phyloP scores from a whole-genome alignment of 106 monocot genomes.

The Phalaenopsis aphrodite region DNA sequence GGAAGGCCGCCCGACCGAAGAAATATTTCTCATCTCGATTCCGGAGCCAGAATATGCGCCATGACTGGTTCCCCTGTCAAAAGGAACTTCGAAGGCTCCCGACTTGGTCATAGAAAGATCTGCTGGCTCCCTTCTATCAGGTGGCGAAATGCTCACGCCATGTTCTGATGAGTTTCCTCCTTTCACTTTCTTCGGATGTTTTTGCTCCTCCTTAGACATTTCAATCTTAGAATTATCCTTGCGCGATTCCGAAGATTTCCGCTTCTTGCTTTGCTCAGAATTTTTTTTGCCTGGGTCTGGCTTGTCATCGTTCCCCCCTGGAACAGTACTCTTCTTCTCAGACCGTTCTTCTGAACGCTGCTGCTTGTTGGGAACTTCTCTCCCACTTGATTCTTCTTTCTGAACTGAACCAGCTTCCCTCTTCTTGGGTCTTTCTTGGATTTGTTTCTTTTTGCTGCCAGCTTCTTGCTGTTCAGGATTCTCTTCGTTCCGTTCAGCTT shows the following conservation, averaged over 20 bases:
- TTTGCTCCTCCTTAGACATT: not conserved
- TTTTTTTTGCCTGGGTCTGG: not conserved
- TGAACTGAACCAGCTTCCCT: not conserved
- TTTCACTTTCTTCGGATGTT: not conserved
- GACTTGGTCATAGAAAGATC: not conserved
- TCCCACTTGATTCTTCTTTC: conserved; percentile 5
- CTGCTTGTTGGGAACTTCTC: conserved; percentile 5
- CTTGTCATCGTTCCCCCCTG: not conserved
- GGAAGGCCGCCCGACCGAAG: not conserved
- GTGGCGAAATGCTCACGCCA: conserved; percentile 54
- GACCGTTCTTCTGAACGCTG: conserved; percentile 3
- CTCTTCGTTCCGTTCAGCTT: not conserved
- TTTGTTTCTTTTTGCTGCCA: not conserved
- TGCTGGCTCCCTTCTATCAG: conserved; percentile 4
- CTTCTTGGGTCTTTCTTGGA: not conserved
- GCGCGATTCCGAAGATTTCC: conserved; percentile 9
- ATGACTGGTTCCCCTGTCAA: conserved; percentile 6
- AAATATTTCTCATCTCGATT: not conserved
- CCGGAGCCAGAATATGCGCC: not conserved
- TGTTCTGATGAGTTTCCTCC: not conserved
- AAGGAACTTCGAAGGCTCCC: not conserved
- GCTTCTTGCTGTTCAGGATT: conserved; percentile 1
- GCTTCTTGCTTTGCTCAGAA: not conserved
- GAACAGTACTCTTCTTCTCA: conserved; percentile 3
- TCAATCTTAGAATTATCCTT: not conserved